phyloP scores from a whole-genome alignment of 768 basidiomycete species.

The Flagelloscypha sp. region DNA sequence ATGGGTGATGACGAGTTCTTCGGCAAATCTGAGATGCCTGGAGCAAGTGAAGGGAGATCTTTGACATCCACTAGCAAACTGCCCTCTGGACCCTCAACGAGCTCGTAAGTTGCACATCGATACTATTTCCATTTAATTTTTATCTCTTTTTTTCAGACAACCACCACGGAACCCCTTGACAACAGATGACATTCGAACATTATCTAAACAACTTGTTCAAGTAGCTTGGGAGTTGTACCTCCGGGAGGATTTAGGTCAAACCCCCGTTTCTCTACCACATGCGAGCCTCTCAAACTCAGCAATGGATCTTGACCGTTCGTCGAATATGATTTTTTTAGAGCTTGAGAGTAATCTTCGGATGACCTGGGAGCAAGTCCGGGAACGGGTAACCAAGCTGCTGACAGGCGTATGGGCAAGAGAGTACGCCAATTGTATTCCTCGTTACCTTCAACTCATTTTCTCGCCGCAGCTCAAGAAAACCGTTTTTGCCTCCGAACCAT shows the following conservation, averaged over 20 bases:
- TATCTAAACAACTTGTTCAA: slow-evolving; percentile 75
- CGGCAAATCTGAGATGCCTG: slow-evolving; percentile 32
- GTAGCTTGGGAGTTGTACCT: slow-evolving; percentile 77
- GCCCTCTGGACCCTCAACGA: no score
- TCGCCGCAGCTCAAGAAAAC: slow-evolving; percentile 62
- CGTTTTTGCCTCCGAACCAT: slow-evolving; percentile 76
- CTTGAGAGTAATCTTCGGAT: slow-evolving; percentile 29
- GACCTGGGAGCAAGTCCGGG: slow-evolving; percentile 64
- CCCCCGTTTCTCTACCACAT: no score
- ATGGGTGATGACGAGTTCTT: slow-evolving; percentile 99
- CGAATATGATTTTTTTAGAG: no score
- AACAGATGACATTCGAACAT: slow-evolving; percentile 69
- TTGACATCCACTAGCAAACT: no score
- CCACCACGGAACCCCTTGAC: slow-evolving; percentile 76
- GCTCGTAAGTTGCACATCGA: no score
- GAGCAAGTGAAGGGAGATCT: no score
- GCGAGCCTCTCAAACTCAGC: no score
- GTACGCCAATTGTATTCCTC: slow-evolving; percentile 35
- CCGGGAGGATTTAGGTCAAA: no score
- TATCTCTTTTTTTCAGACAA: no score
- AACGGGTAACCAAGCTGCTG: slow-evolving; percentile 70
- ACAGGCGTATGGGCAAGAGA: slow-evolving; percentile 82
- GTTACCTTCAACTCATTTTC: slow-evolving; percentile 6
- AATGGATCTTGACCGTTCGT: no score
- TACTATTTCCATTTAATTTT: no score